Base-by-base conservation (phyloP, 805 yeast genomes). In the Yamadazyma insecticola region DNA sequence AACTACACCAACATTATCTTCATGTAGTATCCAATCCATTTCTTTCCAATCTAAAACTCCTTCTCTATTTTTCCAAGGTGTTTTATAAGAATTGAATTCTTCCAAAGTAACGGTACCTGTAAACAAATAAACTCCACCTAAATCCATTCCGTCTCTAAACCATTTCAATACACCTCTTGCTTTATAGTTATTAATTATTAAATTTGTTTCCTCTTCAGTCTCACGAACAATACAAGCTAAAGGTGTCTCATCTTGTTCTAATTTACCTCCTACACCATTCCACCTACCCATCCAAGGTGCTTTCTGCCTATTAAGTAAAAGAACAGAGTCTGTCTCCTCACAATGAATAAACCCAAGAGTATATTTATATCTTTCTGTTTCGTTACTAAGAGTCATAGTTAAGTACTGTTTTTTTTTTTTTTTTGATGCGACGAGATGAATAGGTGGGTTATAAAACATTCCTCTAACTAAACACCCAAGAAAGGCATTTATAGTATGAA, bases 261-360 rank as follows among this genome's bases (percentile, higher is more conserved):
- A 37, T 36, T 66, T 65, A 5, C 72, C 72, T 6, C 71, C 71
- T 9, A 66, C 69, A 9, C 71, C 72, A 41, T 66, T 65, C 71
- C 71, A 66, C 29, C 60, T 46, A 11, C 72, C 72, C 70, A 65
- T 66, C 67, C 69, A 63, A 1, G 72, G 72, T 8, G 55, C 46
- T 34, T 66, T 66, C 34, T 60, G 56, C 15, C 72, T 46, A 33
- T 66, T 66, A 13, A 66, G 45, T 6, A 66, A 42, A 9, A 65
- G 55, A 12, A 63, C 43, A 24, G 58, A 46, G 22, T 49, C 39
- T 14, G 56, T 48, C 26, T 56, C 65, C 2, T 38, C 36, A 35
- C 65, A 59, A 28, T 50, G 31, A 9, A 53, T 40, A 20, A 53
- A 47, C 9, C 57, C 60, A 16, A 53, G 35, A 2, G 60, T 55